phyloP scores from a whole-genome alignment of 2,329 filamentous ascomycete genomes.

The Parastagonospora avenae region DNA sequence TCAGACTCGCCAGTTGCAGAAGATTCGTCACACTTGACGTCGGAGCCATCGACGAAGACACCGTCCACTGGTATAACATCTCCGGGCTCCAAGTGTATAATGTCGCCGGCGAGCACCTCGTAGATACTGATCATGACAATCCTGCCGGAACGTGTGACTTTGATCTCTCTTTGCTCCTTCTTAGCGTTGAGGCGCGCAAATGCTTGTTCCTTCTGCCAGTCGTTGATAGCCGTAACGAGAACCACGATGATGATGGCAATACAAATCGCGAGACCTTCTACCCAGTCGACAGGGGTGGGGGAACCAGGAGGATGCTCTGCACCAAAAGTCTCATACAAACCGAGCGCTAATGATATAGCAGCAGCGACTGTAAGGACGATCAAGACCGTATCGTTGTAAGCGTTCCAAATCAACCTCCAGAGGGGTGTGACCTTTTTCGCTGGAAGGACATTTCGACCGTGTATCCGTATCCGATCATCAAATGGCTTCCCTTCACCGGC shows the following conservation, averaged over 20 bases:
- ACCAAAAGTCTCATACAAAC: slow-evolving; percentile 69
- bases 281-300: slow-evolving; percentile 49
- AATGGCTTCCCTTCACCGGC: slow-evolving; percentile 43
- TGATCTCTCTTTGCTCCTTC: slow-evolving; percentile 44
- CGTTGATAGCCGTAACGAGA: slow-evolving; percentile 44
- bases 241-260: slow-evolving; percentile 47
- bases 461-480: slow-evolving; percentile 64
- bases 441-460: slow-evolving; percentile 65
- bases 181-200: slow-evolving; percentile 43
- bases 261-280: slow-evolving; percentile 45
- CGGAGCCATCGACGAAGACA: slow-evolving; percentile 68
- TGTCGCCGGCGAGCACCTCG: slow-evolving; percentile 71
- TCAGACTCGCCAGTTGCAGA: slow-evolving; percentile 76
- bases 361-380: slow-evolving; percentile 72
- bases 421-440: slow-evolving; percentile 67
- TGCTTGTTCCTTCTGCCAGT: slow-evolving; percentile 45
- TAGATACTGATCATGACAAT: slow-evolving; percentile 61
- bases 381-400: slow-evolving; percentile 76
- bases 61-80: slow-evolving; percentile 74
- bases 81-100: slow-evolving; percentile 71
- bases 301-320: slow-evolving; percentile 49
- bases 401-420: slow-evolving; percentile 67
- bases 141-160: slow-evolving; percentile 66
- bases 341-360: slow-evolving; percentile 69
- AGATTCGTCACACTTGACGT: slow-evolving; percentile 73